Evolutionary conservation across 2,329 filamentous ascomycete species (phyloP), one percentile per base, ranked within the genome.

Genomic region (Hypoxylon sp.): DNA sequence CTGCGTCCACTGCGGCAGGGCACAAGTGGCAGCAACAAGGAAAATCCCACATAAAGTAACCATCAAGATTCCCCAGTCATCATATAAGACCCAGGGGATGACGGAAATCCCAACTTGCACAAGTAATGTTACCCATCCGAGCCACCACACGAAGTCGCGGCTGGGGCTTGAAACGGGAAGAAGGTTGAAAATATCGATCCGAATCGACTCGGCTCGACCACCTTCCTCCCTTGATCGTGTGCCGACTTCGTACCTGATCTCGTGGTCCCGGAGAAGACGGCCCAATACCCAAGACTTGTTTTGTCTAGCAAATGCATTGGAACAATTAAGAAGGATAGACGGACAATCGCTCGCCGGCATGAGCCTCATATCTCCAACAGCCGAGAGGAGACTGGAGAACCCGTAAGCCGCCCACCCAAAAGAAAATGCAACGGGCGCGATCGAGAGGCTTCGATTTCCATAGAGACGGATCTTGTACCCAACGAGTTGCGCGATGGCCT

Each of bases 351-450:
- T 59, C 10, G 22, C 20, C 17, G 57, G 65, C 52, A 67, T 63
- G 2, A 70, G 52, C n/a, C 46, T 46, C 51, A 59, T 70, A 4
- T 68, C 62, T 4, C 65, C 59, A 0, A 63, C 30, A 1, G 53
- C 60, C 4, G 65, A 46, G 24, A 58, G 44, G 1, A 70, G 65
- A 48, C 50, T 58, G 1, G 58, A 48, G 41, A 70, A 61, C 3
- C 43, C 60, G 41, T 66, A 68, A 0, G 50, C 57, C n/a, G 48
- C 68, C 68, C 57, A 70, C 26, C 68, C 65, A 51, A 70, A 70
- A 4, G 65, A 68, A 30, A 70, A 70, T 3, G 59, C 64, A 3
- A 70, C 59, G 2, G 64, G 68, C 1, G 64, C 39, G 7, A 64
- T 43, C 17, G 53, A 52, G 13, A 67, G 15, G 4, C 51, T 11